These are phyloP conservation scores for Pseudogymnoascus sp. DNA, from an alignment of 2,329 filamentous ascomycete genomes.

Conservation along the genomic window DNA sequence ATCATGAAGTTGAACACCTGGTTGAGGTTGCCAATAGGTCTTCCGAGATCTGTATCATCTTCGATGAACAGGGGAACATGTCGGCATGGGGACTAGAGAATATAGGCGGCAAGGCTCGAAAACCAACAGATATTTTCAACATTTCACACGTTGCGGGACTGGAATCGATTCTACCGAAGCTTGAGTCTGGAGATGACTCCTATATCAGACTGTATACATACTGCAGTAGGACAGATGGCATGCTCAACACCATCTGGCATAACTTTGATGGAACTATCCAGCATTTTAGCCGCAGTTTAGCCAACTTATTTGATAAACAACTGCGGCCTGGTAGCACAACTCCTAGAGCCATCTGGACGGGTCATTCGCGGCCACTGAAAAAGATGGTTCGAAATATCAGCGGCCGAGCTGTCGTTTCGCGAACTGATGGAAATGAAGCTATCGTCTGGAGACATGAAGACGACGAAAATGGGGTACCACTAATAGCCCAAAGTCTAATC, in stretches of 20 bases:
- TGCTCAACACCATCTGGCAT: slow-evolving; percentile 70
- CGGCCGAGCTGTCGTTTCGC: slow-evolving; percentile 72
- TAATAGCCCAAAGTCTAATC: slow-evolving; percentile 63
- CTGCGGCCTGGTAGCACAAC: slow-evolving; percentile 53
- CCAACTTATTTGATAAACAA: slow-evolving; percentile 71
- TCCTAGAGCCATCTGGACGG: slow-evolving; percentile 67
- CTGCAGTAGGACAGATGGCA: slow-evolving; percentile 57
- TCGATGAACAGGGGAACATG: slow-evolving; percentile 81
- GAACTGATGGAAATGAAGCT: slow-evolving; percentile 70
- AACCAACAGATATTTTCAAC: slow-evolving; percentile 69
- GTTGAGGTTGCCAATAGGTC: slow-evolving; percentile 78
- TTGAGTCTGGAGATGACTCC: slow-evolving; percentile 12
- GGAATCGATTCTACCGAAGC: slow-evolving; percentile 36
- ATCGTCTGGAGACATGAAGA: slow-evolving; percentile 73
- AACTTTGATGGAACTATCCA: slow-evolving; percentile 80
- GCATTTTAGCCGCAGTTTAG: slow-evolving; percentile 71
- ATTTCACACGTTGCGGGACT: slow-evolving; percentile 67
- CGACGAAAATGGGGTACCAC: slow-evolving; percentile 42
- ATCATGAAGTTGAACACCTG: slow-evolving; percentile 73
- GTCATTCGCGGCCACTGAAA: slow-evolving; percentile 72
- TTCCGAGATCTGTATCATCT: slow-evolving; percentile 79
- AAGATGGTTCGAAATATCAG: slow-evolving; percentile 83
- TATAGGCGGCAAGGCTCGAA: slow-evolving; percentile 63
- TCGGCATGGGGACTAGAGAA: slow-evolving; percentile 91
- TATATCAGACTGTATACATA: slow-evolving; percentile 69